phyloP scores from a whole-genome alignment of 192 early-diverging fungal genomes.

The Lobosporangium transversale region DNA sequence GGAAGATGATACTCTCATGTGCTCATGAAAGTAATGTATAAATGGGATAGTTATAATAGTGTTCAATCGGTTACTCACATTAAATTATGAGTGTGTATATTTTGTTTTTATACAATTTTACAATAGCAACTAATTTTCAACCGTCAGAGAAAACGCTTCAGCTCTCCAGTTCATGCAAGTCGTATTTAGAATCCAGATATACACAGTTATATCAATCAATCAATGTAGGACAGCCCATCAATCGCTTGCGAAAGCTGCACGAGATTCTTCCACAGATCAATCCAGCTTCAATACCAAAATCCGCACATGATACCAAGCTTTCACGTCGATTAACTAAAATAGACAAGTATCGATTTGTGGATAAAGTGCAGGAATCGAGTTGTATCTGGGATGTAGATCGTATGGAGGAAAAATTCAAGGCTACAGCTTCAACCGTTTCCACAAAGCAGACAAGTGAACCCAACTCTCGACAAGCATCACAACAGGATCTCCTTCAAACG shows the following conservation, averaged over 20 bases:
- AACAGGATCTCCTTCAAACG: conserved; percentile 7
- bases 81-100: no score
- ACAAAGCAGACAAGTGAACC: neutral
- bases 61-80: no score
- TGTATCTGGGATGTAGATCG: conserved; percentile 53
- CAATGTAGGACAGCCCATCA: conserved; percentile 30
- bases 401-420: conserved; percentile 23
- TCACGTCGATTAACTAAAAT: conserved; percentile 19
- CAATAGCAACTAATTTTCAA: conserved; percentile 23
- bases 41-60: no score
- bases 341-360: conserved; percentile 44
- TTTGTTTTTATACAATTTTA: neutral
- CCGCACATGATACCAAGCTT: conserved; percentile 9
- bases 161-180: conserved; percentile 37
- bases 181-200: conserved; percentile 26
- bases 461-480: conserved; percentile 13
- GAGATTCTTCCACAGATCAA: conserved; percentile 32
- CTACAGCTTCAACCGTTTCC: conserved; percentile 7
- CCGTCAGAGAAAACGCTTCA: conserved; percentile 45
- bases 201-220: conserved; percentile 38
- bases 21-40: no score
- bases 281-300: conserved; percentile 8
- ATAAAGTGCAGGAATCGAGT: conserved; percentile 47
- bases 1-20: no score
- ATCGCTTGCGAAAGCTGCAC: conserved; percentile 22